A percentile compares a stretch with the other conserved stretches of the same genome.
phyloP scores from a whole-genome alignment of 2,329 filamentous ascomycete species.

The Parafenestella ontariensis region DNA sequence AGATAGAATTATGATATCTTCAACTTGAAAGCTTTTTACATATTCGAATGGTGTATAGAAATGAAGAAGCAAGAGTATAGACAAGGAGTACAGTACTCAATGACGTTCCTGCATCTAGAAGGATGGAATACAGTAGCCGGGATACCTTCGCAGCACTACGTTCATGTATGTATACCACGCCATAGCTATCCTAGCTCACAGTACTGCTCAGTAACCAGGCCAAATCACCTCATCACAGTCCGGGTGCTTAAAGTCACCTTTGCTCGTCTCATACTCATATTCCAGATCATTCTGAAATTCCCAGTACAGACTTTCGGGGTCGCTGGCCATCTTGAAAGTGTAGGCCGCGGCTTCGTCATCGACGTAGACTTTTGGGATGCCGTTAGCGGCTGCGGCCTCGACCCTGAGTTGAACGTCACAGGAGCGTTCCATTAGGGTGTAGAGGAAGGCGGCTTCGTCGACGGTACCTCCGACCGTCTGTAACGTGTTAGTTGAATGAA shows the following conservation, averaged over 20 bases:
- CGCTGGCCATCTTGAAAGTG: constrained; percentile 58
- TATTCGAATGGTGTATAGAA: no score
- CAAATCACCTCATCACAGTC: constrained; percentile 16
- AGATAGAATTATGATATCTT: not conserved
- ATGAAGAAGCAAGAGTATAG: no score
- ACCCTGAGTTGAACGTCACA: constrained; percentile 72
- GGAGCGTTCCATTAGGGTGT: constrained; percentile 71
- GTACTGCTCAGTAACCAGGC: constrained; percentile 1
- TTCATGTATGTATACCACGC: not conserved
- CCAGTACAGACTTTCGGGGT: constrained; percentile 59
- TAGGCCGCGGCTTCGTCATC: constrained; percentile 63
- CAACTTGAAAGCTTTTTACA: not conserved
- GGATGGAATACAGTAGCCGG: no score
- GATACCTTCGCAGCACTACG: no score
- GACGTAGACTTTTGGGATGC: constrained; percentile 60
- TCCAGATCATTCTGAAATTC: constrained; percentile 62
- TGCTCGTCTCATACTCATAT: constrained; percentile 49
- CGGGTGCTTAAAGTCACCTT: constrained; percentile 27
- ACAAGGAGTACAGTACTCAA: no score
- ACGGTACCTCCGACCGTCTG: constrained; percentile 72
- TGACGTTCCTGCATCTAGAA: not conserved
- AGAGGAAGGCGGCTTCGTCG: constrained; percentile 76
- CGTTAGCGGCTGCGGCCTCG: constrained; percentile 68
- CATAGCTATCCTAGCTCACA: not conserved
- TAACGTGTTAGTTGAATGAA: constrained; percentile 4